Percentiles rank a stretch among this genome's conserved stretches.
phyloP scores from a whole-genome alignment of 2,329 filamentous ascomycete species.

The Colletotrichum simmondsii region DNA sequence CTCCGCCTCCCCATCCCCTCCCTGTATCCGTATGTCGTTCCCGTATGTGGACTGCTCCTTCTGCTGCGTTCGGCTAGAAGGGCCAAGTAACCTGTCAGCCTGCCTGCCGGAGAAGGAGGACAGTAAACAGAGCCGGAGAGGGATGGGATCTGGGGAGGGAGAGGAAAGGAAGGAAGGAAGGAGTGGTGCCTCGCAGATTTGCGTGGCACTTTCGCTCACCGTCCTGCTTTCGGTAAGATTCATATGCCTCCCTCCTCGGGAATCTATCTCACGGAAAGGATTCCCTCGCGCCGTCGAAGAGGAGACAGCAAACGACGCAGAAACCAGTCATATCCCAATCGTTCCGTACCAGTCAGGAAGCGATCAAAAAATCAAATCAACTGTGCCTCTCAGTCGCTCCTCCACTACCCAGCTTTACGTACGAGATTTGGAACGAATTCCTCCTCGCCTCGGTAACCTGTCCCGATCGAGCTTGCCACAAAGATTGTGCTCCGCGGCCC shows the following conservation, averaged over 20 bases:
- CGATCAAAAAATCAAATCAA: not conserved
- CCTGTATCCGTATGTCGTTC: not conserved
- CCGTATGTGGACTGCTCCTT: not conserved
- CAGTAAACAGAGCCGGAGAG: too few species aligned
- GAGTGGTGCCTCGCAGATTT: not conserved
- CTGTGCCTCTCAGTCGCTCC: not conserved
- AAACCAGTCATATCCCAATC: not conserved
- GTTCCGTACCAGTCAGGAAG: not conserved
- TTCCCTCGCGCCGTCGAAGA: not conserved
- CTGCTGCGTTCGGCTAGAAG: not conserved
- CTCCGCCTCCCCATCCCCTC: not conserved
- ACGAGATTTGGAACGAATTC: constrained; percentile 8
- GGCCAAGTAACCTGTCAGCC: not conserved
- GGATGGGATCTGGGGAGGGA: too few species aligned
- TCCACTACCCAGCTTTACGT: constrained; percentile 6
- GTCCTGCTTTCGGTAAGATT: not conserved
- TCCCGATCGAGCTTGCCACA: constrained; percentile 21
- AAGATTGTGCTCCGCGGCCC: not conserved
- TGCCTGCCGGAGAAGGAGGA: not conserved
- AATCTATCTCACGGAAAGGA: not conserved
- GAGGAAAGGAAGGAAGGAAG: not conserved
- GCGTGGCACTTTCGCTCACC: not conserved
- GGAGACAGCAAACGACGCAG: not conserved
- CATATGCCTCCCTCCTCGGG: not conserved
- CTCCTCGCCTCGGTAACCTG: constrained; percentile 11